Conservation (phyloP, 257 asterid species). For the Solanum piurae region DNA sequence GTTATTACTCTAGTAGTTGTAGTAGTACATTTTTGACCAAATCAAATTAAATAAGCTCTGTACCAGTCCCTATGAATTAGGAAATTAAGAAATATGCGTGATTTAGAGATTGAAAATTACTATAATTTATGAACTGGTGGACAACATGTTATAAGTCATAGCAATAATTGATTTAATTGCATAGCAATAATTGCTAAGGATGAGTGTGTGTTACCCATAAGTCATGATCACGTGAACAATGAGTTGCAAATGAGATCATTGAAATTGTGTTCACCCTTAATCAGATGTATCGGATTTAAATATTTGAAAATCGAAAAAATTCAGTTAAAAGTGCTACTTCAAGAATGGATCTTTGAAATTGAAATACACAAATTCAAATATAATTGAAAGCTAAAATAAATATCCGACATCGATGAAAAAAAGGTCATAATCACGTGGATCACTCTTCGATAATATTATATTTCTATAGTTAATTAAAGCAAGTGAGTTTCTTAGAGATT, state of each 20-base stretch:
- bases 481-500: not conserved
- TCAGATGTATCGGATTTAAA: accelerated
- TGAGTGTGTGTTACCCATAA: not conserved
- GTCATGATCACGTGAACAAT: not conserved
- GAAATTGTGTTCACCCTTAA: not conserved
- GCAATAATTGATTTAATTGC: not conserved
- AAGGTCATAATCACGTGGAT: not conserved
- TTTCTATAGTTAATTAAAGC: not conserved
- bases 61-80: not conserved
- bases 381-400: too few relatives aligned
- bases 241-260: not conserved
- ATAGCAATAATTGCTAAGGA: not conserved
- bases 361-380: not conserved
- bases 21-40: not conserved
- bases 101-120: not conserved
- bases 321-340: accelerated
- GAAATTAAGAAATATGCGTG: not conserved
- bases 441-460: not conserved
- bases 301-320: not conserved
- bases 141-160: not conserved
- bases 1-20: not conserved
- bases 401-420: not conserved
- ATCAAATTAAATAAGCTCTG: not conserved
- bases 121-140: not conserved
- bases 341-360: accelerated